These are phyloP conservation scores for Globisporangium perplexum DNA, from an alignment of 352 stramenopile genomes.

Conservation along the genomic window DNA sequence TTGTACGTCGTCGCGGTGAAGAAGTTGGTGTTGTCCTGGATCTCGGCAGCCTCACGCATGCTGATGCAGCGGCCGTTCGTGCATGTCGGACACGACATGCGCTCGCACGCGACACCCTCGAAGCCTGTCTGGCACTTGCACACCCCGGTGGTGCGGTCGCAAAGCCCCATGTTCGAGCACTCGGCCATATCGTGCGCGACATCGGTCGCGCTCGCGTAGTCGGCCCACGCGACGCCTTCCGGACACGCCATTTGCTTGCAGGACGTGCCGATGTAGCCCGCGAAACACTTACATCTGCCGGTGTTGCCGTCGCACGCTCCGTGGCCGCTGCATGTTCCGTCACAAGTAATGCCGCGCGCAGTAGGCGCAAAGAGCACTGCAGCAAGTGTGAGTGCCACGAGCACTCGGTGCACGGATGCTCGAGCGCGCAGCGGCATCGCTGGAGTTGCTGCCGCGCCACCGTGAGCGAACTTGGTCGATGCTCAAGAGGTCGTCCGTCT, in stretches of 20 bases:
- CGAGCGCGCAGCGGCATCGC: background rate
- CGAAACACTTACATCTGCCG: conserved; percentile 80
- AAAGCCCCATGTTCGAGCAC: conserved; percentile 83
- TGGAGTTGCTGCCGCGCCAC: too few species aligned
- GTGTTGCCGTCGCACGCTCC: conserved; percentile 38
- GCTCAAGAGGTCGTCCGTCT: background rate
- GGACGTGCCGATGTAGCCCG: conserved; percentile 60
- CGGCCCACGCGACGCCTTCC: conserved; percentile 44
- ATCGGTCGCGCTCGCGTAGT: conserved; percentile 49
- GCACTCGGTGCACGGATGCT: background rate
- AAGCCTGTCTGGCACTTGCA: conserved; percentile 58
- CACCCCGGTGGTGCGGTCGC: conserved; percentile 60
- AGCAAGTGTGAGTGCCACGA: background rate
- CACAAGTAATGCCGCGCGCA: conserved; percentile 24
- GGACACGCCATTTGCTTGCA: conserved; percentile 53
- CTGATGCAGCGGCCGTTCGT: conserved; percentile 61
- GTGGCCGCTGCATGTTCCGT: conserved; percentile 83
- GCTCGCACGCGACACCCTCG: conserved; percentile 72
- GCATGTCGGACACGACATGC: conserved; percentile 54
- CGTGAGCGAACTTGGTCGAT: background rate
- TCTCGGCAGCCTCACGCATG: conserved; percentile 51
- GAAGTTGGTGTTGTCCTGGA: conserved; percentile 68
- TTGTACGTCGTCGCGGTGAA: conserved; percentile 51
- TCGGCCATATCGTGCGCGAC: conserved; percentile 75
- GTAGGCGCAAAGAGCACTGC: background rate